Percentiles rank a stretch among this genome's conserved stretches.
phyloP scores from a whole-genome alignment of 2,329 filamentous ascomycete species.

The Beauveria sp. region DNA sequence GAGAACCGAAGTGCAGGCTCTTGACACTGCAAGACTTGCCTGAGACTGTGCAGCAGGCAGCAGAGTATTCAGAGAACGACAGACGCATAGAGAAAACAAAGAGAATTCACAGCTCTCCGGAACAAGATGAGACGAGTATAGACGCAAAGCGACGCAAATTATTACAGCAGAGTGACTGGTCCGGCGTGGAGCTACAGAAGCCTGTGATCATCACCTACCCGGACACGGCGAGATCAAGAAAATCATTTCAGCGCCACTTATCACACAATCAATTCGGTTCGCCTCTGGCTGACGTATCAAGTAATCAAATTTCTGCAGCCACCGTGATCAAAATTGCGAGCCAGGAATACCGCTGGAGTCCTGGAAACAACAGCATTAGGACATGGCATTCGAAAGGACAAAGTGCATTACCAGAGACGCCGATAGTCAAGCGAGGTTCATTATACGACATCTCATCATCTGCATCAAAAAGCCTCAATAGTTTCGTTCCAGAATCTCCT shows the following conservation, averaged over 20 bases:
- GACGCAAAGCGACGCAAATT: conserved; percentile 14
- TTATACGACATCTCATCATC: not conserved
- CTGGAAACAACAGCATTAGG: conserved; percentile 4
- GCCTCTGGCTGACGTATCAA: not conserved
- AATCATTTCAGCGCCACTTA: not conserved
- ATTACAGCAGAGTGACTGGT: conserved; percentile 20
- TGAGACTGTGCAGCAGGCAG: not conserved
- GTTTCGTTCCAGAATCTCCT: conserved; percentile 7
- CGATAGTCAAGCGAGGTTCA: not conserved
- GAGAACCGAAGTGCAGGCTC: not conserved
- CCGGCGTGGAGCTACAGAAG: conserved; percentile 25
- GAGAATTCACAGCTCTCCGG: not conserved
- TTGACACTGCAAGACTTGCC: not conserved
- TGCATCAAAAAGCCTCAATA: conserved; percentile 1
- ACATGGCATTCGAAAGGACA: not conserved
- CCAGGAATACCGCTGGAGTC: conserved; percentile 10
- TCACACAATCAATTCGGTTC: not conserved
- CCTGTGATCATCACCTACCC: conserved; percentile 18
- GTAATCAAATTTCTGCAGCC: not conserved
- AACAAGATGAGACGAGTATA: not conserved
- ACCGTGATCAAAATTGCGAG: conserved; percentile 6
- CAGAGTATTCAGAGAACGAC: not conserved
- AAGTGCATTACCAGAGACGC: not conserved
- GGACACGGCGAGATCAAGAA: not conserved
- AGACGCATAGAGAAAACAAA: not conserved